Percentiles rank a stretch among this genome's conserved stretches.
phyloP scores from a whole-genome alignment of 1,139 yeast species.

The Pneumocystis jirovecii region DNA sequence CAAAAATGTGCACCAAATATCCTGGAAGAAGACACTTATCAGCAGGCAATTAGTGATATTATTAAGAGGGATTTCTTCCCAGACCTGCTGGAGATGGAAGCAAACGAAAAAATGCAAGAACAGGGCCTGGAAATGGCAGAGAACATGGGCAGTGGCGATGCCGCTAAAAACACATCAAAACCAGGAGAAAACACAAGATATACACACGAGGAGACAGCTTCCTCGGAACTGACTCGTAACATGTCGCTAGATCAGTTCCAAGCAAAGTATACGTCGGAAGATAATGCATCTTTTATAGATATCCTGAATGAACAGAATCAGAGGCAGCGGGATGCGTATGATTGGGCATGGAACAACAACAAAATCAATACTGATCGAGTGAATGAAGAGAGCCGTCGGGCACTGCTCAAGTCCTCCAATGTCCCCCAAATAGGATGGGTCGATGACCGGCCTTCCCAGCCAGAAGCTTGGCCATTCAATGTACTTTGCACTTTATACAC shows the following conservation, averaged over 20 bases:
- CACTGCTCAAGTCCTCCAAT: neutral
- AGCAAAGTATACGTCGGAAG: conserved; percentile 23
- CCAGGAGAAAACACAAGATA: conserved; percentile 7
- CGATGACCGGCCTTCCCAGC: conserved; percentile 11
- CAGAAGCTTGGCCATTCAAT: conserved; percentile 11
- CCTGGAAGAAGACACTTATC: conserved; percentile 23
- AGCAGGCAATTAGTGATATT: conserved; percentile 18
- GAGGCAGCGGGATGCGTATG: conserved; percentile 15
- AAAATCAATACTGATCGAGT: conserved; percentile 8
- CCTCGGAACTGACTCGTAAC: neutral
- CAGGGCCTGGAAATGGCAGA: neutral
- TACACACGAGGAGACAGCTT: neutral
- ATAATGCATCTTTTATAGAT: conserved; percentile 22
- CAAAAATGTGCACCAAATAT: neutral
- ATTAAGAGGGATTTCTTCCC: conserved; percentile 24
- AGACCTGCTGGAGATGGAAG: conserved; percentile 13
- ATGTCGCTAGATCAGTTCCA: conserved; percentile 18
- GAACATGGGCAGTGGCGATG: neutral
- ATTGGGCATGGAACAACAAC: conserved; percentile 20
- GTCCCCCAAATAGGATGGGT: conserved; percentile 10
- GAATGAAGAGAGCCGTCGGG: neutral
- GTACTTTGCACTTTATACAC: neutral
- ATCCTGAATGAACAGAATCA: conserved; percentile 18
- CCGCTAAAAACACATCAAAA: neutral
- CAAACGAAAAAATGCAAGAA: conserved; percentile 2